Conservation (phyloP, 495 filamentous ascomycete genomes). For the Aspergillus conjunctus region DNA sequence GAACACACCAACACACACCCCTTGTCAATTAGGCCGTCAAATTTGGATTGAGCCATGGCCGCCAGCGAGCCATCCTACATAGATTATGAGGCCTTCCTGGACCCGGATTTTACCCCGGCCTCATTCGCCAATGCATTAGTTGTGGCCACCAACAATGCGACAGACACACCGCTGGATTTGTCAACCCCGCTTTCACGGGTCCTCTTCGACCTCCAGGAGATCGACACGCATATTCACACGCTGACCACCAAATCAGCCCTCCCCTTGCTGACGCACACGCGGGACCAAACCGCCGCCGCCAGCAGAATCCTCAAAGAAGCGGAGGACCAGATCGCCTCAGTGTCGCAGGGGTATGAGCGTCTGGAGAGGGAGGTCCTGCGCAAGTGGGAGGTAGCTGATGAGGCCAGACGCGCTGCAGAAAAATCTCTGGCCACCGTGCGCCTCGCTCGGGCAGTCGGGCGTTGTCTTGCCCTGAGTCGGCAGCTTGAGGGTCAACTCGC, state of each 20-base stretch:
- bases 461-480: slow-evolving; percentile 76
- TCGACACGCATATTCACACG: slow-evolving; percentile 91
- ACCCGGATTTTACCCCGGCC: slow-evolving; percentile 76
- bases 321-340: slow-evolving; percentile 70
- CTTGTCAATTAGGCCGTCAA: background rate
- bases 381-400: slow-evolving; percentile 78
- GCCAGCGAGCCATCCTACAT: slow-evolving; percentile 76
- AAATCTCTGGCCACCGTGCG: slow-evolving; percentile 78
- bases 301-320: slow-evolving; percentile 69
- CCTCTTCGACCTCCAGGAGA: slow-evolving; percentile 94
- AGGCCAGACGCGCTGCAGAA: slow-evolving; percentile 70
- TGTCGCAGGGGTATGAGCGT: slow-evolving; percentile 82
- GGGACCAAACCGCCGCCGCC: slow-evolving; percentile 68
- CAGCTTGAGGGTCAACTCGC: slow-evolving; percentile 83
- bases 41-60: slow-evolving; percentile 30
- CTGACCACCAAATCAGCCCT: slow-evolving; percentile 84
- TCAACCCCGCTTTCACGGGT: slow-evolving; percentile 92
- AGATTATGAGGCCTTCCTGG: slow-evolving; percentile 91
- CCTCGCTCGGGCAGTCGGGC: slow-evolving; percentile 71
- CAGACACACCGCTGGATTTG: slow-evolving; percentile 86
- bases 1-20: background rate
- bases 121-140: slow-evolving; percentile 88
- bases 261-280: slow-evolving; percentile 78
- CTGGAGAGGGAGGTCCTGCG: slow-evolving; percentile 80
- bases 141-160: slow-evolving; percentile 85